Evolutionary conservation across 2,329 filamentous ascomycete genomes (phyloP), one percentile per base, ranked within the genome.

Genomic region (Penicillium hesseltinei): DNA sequence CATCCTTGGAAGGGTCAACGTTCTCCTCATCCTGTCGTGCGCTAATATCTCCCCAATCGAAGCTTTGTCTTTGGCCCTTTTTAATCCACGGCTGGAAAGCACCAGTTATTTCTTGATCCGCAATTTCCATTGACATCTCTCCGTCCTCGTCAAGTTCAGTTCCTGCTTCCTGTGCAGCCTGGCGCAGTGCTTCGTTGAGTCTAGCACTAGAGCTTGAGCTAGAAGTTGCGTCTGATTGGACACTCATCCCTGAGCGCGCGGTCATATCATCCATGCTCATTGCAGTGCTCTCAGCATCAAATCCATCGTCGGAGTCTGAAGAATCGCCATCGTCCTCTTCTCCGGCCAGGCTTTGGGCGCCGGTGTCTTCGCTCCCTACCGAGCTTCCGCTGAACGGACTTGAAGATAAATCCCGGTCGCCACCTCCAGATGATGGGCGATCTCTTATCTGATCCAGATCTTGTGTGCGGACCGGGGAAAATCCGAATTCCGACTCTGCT

Each of bases 241-340:
- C 79, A 10, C 88, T 89, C 44, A 81, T 83, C 44, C 85, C 77
- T 17, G 88, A 89, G 27, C 84, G 87, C 33, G 85, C 84, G 2
- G 88, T 91, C 61, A 88, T 83, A 65, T 92, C 89, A 60, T 93
- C 90, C 44, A 96, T 79, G 36, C 88, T 93, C 86, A 92, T 91
- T 73, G 90, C 88, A 0, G 90, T 92, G 31, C 86, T 88, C 62
- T 90, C 88, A 60, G 89, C 78, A 53, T 82, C 81, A 36, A 75
- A 79, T 29, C 78, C 80, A 58, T 73, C 74, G 38, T 77, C 75
- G n/a, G 78, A 81, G 39, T 69, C 73, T 10, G 82, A 83, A 48
- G 82, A 54, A 75, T 62, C 68, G 7, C 68, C 73, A 43, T 75
- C 73, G 27, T 75, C 76, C 9, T 73, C 74, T 54, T 78, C 78